A percentile compares a stretch with the other conserved stretches of the same genome.
phyloP scores from a whole-genome alignment of 768 basidiomycete genomes.

The Sporobolomyces roseus region DNA sequence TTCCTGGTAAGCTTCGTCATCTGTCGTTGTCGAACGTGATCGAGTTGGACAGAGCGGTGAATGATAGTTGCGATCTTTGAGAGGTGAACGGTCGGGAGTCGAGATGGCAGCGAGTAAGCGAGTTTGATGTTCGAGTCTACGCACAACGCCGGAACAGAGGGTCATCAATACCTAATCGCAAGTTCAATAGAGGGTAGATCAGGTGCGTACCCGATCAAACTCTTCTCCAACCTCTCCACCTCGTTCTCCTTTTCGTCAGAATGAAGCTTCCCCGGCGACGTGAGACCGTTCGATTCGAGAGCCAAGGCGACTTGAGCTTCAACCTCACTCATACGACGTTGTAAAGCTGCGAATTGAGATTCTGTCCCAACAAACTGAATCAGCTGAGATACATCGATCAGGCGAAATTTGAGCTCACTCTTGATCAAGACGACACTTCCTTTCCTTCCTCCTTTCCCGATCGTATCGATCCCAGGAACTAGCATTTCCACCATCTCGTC shows the following conservation, averaged over 20 bases:
- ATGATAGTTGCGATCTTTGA: not conserved
- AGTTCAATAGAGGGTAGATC: not conserved
- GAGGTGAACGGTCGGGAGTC: not conserved
- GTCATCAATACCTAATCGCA: too few species aligned
- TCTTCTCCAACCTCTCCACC: not conserved
- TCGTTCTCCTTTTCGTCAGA: not conserved
- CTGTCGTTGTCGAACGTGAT: not conserved
- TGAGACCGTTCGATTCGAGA: not conserved
- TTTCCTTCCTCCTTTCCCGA: conserved; percentile 2
- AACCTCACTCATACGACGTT: conserved; percentile 32
- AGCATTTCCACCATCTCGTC: conserved; percentile 27
- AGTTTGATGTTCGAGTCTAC: conserved; percentile 11
- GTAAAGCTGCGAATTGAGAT: conserved; percentile 31
- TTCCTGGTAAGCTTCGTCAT: not conserved
- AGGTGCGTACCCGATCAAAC: conserved; percentile 7
- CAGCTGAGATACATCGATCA: not conserved
- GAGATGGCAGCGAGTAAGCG: conserved; percentile 7
- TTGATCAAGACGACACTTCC: conserved; percentile 34
- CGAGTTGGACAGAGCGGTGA: conserved; percentile 8
- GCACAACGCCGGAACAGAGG: not conserved
- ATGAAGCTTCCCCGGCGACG: not conserved
- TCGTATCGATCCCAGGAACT: not conserved
- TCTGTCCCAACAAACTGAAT: conserved; percentile 5
- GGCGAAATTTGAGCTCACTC: conserved; percentile 6
- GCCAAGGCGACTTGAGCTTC: conserved; percentile 28